Percentiles rank a stretch among this genome's conserved stretches.
Evolutionary conservation across 441 rosid genomes (phyloP).

Genomic region (Iberis amara): DNA sequence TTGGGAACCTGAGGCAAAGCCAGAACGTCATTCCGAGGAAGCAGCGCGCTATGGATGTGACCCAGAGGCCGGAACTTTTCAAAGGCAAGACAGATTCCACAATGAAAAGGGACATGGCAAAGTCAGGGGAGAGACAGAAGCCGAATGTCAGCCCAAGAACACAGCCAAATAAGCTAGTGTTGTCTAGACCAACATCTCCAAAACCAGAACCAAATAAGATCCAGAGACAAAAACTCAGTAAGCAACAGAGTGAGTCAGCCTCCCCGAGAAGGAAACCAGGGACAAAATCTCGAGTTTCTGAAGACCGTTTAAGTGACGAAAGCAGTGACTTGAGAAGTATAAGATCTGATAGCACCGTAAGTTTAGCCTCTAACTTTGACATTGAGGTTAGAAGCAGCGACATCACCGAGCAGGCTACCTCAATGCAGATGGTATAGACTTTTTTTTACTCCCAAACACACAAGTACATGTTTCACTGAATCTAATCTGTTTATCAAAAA

Average conservation of each 20-base stretch:
- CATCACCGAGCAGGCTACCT: constrained; percentile 34
- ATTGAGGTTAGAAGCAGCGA: constrained; percentile 57
- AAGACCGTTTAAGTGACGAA: constrained; percentile 45
- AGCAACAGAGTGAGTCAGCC: constrained; percentile 44
- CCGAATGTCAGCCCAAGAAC: constrained; percentile 42
- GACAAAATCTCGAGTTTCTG: constrained; percentile 34
- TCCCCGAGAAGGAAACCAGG: constrained; percentile 40
- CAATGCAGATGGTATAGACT: constrained; percentile 40
- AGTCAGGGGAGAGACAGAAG: constrained; percentile 38
- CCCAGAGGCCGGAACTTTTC: constrained; percentile 36
- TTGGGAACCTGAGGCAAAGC: constrained; percentile 31
- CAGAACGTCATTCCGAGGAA: constrained; percentile 37
- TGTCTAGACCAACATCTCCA: constrained; percentile 34
- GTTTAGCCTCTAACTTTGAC: constrained; percentile 50
- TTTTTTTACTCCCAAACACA: constrained; percentile 14
- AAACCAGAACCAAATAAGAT: constrained; percentile 43
- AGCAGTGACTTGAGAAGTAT: constrained; percentile 47
- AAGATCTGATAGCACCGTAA: constrained; percentile 54
- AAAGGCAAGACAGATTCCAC: constrained; percentile 34
- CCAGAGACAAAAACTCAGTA: constrained; percentile 43
- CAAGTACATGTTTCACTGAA: constrained; percentile 20
- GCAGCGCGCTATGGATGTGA: constrained; percentile 40
- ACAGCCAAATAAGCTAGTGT: constrained; percentile 46
- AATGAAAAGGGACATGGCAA: constrained; percentile 33
- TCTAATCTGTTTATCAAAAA: constrained; percentile 28